These are phyloP conservation scores for Diutina pseudorugosa DNA, from an alignment of 1,139 yeast genomes.

Conservation along the genomic window DNA sequence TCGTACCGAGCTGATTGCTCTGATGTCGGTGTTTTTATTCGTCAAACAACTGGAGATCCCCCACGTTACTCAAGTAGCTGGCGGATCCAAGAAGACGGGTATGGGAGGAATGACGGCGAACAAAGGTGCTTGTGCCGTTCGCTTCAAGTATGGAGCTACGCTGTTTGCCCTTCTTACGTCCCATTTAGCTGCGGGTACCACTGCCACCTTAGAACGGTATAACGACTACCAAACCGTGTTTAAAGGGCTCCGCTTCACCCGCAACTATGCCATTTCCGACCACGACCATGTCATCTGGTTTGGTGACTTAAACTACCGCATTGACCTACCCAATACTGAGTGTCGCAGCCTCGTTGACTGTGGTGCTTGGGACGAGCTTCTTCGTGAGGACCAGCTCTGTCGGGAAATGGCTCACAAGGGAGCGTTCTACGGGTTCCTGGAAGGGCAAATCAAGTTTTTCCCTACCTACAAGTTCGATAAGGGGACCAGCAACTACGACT, in stretches of 20 bases:
- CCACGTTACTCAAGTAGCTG: slow-evolving; percentile 35
- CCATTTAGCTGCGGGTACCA: slow-evolving; percentile 89
- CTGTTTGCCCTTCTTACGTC: slow-evolving; percentile 77
- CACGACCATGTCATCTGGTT: slow-evolving; percentile 86
- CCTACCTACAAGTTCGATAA: slow-evolving; percentile 94
- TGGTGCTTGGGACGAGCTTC: slow-evolving; percentile 40
- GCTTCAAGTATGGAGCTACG: slow-evolving; percentile 69
- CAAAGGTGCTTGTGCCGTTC: slow-evolving; percentile 85
- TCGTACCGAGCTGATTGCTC: slow-evolving; percentile 88
- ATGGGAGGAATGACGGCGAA: slow-evolving; percentile 88
- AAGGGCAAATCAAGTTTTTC: slow-evolving; percentile 59
- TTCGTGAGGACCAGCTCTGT: slow-evolving; percentile 66
- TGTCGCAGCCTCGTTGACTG: slow-evolving; percentile 45
- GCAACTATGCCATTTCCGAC: slow-evolving; percentile 57
- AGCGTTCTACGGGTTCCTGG: slow-evolving; percentile 56
- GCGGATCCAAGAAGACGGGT: slow-evolving; percentile 77
- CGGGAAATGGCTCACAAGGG: slow-evolving; percentile 56
- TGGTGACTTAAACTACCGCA: slow-evolving; percentile 88
- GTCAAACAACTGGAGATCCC: slow-evolving; percentile 24
- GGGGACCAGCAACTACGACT: slow-evolving; percentile 82
- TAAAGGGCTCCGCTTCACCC: slow-evolving; percentile 64
- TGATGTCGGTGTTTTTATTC: slow-evolving; percentile 60
- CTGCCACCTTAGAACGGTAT: slow-evolving; percentile 68
- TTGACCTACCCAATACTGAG: slow-evolving; percentile 54
- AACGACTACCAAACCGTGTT: slow-evolving; percentile 70